Base-by-base conservation (phyloP, 345 rosid species). In the Erysimum cheiranthoides region DNA sequence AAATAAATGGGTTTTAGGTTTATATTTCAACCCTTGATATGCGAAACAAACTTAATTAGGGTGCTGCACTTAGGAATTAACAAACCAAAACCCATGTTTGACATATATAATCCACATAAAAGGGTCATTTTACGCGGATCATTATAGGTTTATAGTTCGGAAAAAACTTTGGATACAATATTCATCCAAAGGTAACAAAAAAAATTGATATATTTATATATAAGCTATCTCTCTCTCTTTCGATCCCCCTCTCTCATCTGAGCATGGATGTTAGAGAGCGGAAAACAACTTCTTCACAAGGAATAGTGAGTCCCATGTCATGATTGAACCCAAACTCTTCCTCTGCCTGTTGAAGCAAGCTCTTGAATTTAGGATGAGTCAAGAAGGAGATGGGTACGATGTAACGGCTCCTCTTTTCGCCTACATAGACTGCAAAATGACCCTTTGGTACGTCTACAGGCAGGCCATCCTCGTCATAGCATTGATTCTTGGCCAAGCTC, bases 241-340 rank as follows among this genome's bases (percentile, higher is more conserved):
- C 11, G 4, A 30, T 10, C 3, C 28, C 13, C 6, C 14, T 10
- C 14, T 10, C 60, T 86, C 85, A 94, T 80, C 87, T 70, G 42
- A 90, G 84, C 89, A 81, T 85, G 27, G 98, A 92, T 21, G 97
- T 90, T 68, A 95, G 82, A 70, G 96, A 84, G 42, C 85, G 93
- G 76, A 95, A 95, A 72, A 86, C 94, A 32, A 82, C 90, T 83
- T 95, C 99, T 84, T 92, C 93, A 73, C 98, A 92, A 64, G 99
- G 99, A 70, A 95, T 90, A 5, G 97, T 95, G 65, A 95, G 85
- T 11, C 99, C 98, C 97, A 90, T 90, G 17, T 89, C 89, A 61
- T 95, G 96, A 69, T 86, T 86, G 31, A 92, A 95, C 2, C 99
- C 99, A 10, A 92, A 95, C 84, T 95, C 99, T 52, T 95, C 99